Evolutionary conservation across 345 rosid species (phyloP), one percentile per base, ranked within the genome.

Genomic region (Ricinus communis): DNA sequence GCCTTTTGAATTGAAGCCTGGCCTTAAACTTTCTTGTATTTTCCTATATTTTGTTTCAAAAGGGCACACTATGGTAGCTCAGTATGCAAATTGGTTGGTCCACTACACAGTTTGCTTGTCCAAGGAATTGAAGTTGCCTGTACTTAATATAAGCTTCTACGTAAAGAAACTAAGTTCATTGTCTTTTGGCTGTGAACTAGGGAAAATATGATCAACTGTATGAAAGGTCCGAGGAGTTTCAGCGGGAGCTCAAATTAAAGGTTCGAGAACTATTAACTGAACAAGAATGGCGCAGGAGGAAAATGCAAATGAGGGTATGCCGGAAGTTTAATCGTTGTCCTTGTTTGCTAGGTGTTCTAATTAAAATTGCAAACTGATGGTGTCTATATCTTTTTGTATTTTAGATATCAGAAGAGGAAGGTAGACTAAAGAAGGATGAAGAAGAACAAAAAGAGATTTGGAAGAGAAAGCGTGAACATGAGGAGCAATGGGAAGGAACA

Each of bases 401-500:
- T 60, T 81, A 95, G 99, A 92, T 90, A 84, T 92, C 97, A 57
- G 99, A 92, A 81, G 98, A 95, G 85, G 99, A 95, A 79, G 99
- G 99, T 56, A 87, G 99, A 79, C 71, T 95, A 78, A 95, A 95
- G 86, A 95, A 90, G 80, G 99, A 95, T 77, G 98, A 95, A 81
- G 97, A 85, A 81, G 99, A 95, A 77, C 89, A 87, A 83, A 95
- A 89, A 78, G 99, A 95, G 83, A 77, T 83, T 82, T 87, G 98
- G 98, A 95, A 95, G 83, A 90, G 91, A 78, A 92, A 95, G 83
- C 93, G 99, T 53, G 97, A 95, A 71, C 98, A 95, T 45, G 99
- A 92, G 78, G 99, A 89, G 80, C 98, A 95, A 78, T 95, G 98
- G 99, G 99, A 95, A 88, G 98, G 97, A 80, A 93, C 96, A 4